These are phyloP conservation scores for Penicillium subrubescens DNA, from an alignment of 495 filamentous ascomycete genomes.

Conservation along the genomic window DNA sequence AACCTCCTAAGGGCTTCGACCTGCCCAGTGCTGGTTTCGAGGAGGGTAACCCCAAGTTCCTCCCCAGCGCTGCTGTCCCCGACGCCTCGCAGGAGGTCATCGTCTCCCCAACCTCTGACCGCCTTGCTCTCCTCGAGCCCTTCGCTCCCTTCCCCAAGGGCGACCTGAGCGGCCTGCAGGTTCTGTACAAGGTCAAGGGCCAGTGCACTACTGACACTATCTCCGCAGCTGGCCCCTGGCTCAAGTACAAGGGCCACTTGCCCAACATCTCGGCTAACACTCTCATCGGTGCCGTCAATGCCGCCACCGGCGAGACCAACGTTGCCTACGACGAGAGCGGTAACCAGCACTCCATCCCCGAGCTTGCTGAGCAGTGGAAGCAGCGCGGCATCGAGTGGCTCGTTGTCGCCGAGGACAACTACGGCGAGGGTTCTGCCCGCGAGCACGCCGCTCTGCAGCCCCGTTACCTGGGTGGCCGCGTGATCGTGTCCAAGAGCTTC, in stretches of 20 bases:
- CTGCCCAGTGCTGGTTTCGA: conserved; percentile 81
- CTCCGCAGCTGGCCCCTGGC: conserved; percentile 94
- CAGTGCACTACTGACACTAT: conserved; percentile 99
- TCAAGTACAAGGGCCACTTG: conserved; percentile 98
- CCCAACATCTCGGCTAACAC: conserved; percentile 98
- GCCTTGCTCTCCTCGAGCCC: conserved; percentile 87
- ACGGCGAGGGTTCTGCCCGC: conserved; percentile 92
- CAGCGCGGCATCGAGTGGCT: conserved; percentile 71
- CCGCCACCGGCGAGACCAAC: conserved; percentile 89
- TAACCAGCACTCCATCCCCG: conserved; percentile 67
- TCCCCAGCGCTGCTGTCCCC: conserved; percentile 69
- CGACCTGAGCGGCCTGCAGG: conserved; percentile 66
- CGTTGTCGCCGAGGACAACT: conserved; percentile 96
- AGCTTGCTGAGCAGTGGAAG: conserved; percentile 83
- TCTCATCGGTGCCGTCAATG: conserved; percentile 90
- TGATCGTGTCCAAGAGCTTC: conserved; percentile 90
- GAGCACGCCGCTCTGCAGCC: conserved; percentile 98
- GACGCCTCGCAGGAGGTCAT: conserved; percentile 58
- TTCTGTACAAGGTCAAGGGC: conserved; percentile 93
- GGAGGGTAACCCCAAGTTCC: conserved; percentile 71
- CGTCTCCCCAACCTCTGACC: conserved; percentile 81
- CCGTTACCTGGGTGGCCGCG: conserved; percentile 82
- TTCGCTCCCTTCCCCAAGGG: conserved; percentile 79
- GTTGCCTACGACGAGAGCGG: conserved; percentile 83
- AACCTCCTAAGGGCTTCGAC: conserved; percentile 74